These are phyloP conservation scores for Fusarium sp. DNA, from an alignment of 2,329 filamentous ascomycete species.

Conservation along the genomic window DNA sequence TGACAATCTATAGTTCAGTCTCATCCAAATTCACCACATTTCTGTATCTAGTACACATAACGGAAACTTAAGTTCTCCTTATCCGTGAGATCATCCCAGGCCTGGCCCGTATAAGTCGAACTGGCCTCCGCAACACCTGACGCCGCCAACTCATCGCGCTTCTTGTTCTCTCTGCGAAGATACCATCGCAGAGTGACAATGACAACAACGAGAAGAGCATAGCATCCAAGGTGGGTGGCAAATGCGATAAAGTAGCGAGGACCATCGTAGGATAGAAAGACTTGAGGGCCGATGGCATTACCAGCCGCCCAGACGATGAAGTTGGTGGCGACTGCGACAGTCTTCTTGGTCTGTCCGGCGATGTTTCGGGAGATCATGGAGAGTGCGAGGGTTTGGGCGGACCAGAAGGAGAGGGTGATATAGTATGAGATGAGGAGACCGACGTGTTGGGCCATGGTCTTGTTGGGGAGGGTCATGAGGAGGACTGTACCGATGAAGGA, in stretches of 20 bases:
- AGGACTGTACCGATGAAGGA: conserved; percentile 78
- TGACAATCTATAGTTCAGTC: background rate
- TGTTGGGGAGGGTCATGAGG: conserved; percentile 63
- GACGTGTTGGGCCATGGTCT: conserved; percentile 50
- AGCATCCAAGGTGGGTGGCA: conserved; percentile 77
- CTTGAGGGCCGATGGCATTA: conserved; percentile 69
- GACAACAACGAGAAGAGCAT: conserved; percentile 69
- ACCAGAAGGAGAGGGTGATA: conserved; percentile 83
- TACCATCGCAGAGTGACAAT: conserved; percentile 71
- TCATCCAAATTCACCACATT: too few relatives aligned
- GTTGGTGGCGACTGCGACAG: conserved; percentile 75
- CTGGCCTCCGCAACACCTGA: conserved; percentile 57
- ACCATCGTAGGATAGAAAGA: conserved; percentile 30
- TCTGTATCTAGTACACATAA: conserved; percentile 58
- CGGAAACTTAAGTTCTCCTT: conserved; percentile 71
- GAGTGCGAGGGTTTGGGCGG: conserved; percentile 75
- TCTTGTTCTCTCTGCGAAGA: conserved; percentile 69
- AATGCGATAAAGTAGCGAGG: conserved; percentile 79
- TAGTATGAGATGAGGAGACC: conserved; percentile 82
- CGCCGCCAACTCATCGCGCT: conserved; percentile 63
- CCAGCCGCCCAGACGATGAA: conserved; percentile 78
- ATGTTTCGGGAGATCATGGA: conserved; percentile 78
- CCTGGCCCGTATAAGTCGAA: conserved; percentile 57
- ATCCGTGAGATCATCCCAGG: conserved; percentile 75
- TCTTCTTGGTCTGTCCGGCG: conserved; percentile 81